A percentile compares a stretch with the other conserved stretches of the same genome.
These are phyloP conservation scores for Cyberlindnera xishuangbannaensis DNA, from an alignment of 805 yeast species.

Conservation along the genomic window DNA sequence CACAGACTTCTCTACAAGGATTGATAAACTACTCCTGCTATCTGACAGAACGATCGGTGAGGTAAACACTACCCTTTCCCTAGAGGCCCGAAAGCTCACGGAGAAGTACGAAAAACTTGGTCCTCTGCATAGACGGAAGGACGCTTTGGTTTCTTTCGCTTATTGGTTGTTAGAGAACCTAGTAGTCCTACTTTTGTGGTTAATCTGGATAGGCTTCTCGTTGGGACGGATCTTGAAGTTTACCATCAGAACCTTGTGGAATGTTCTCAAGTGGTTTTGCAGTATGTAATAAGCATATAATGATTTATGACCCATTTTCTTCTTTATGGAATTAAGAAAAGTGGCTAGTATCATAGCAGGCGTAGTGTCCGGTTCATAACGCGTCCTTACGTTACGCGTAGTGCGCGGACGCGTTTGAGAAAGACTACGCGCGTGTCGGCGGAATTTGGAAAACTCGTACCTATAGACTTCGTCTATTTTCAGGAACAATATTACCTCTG, in stretches of 20 bases:
- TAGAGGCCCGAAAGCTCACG: conserved; percentile 49
- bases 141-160: conserved; percentile 31
- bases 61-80: conserved; percentile 62
- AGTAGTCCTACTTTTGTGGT: conserved; percentile 46
- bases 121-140: conserved; percentile 26
- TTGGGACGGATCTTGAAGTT: conserved; percentile 33
- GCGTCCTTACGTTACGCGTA: too few species aligned
- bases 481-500: too few species aligned
- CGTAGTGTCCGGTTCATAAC: too few species aligned
- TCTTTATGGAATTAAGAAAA: too few species aligned
- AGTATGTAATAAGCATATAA: neutral
- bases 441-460: too few species aligned
- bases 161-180: conserved; percentile 45
- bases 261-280: conserved; percentile 14
- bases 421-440: too few species aligned
- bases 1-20: conserved; percentile 36
- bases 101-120: conserved; percentile 43
- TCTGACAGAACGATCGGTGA: conserved; percentile 70
- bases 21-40: conserved; percentile 55
- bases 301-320: too few species aligned
- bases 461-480: too few species aligned
- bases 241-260: conserved; percentile 9
- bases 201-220: conserved; percentile 53
- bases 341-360: too few species aligned
- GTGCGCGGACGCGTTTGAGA: too few species aligned